Evolutionary conservation across 2,329 filamentous ascomycete species (phyloP), one percentile per base, ranked within the genome.

Genomic region (Grosmannia penicillata): DNA sequence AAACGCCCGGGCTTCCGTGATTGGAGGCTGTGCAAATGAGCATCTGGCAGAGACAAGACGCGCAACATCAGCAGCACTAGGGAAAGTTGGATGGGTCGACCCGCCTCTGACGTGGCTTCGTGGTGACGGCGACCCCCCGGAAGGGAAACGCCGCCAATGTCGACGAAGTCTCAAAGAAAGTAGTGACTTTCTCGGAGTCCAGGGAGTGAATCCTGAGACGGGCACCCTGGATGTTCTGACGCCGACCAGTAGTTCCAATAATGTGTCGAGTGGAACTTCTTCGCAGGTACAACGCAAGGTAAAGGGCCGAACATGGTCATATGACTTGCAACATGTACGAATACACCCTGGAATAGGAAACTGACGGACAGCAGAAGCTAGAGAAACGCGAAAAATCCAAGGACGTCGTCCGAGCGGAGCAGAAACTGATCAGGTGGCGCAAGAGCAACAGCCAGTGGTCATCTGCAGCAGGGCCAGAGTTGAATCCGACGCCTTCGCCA

Each of bases 151-250:
- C 8, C 58, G 59, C n/a, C 55, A 51, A 14, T 54, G 59, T 26
- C 61, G 70, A 6, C 59, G 59, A 32, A 61, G 51, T 29, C 56
- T 74, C 38, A 69, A 65, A 43, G 61, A 66, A 38, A 72, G 66
- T 38, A 69, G 70, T 5, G 72, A 77, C 49, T 76, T 65, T 48
- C 60, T 76, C 0, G 71, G 70, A 2, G 66, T 75, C 2, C 69
- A 72, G 41, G 72, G 72, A 4, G 58, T 69, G 38, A 75, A 76
- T 47, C 72, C 72, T 0, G 55, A 61, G 30, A 75, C 72, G 1
- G 69, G 72, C 6, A 56, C 65, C 43, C 61, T 65, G 35, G 65
- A 73, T 41, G 52, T 66, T 13, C 54, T 71, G 27, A 70, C 66
- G 4, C 64, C 66, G 8, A 65, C 65, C 3, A 57, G 60, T 13